These are phyloP conservation scores for Suhomyces emberorum DNA, from an alignment of 805 yeast genomes.

Conservation along the genomic window DNA sequence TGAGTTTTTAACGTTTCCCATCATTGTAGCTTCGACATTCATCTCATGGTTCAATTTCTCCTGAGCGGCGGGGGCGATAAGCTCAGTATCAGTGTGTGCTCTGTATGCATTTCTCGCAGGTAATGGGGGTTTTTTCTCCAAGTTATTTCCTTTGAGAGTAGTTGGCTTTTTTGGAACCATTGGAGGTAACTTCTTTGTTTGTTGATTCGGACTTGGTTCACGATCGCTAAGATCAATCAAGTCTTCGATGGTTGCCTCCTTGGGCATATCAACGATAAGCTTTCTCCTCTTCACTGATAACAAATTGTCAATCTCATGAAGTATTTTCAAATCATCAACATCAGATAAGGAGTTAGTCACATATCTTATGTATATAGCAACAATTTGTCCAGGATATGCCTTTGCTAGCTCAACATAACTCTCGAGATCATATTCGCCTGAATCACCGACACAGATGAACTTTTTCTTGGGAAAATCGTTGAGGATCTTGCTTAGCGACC, in stretches of 20 bases:
- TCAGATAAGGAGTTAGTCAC: slow-evolving; percentile 69
- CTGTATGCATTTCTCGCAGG: slow-evolving; percentile 19
- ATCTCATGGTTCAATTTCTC: slow-evolving; percentile 2
- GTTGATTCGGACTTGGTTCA: not conserved
- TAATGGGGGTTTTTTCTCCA: slow-evolving; percentile 31
- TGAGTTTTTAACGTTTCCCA: no score
- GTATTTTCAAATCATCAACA: slow-evolving; percentile 37
- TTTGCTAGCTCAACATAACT: slow-evolving; percentile 75
- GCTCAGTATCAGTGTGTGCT: slow-evolving; percentile 6
- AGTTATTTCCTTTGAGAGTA: slow-evolving; percentile 30
- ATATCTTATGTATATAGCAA: slow-evolving; percentile 78
- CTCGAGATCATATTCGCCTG: slow-evolving; percentile 93
- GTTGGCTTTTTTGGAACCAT: slow-evolving; percentile 49
- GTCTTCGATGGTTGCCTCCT: slow-evolving; percentile 7
- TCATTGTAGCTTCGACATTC: no score
- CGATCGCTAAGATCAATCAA: slow-evolving; percentile 26
- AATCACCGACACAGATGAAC: slow-evolving; percentile 87
- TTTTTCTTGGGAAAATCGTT: slow-evolving; percentile 72
- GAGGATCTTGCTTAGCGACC: slow-evolving; percentile 58
- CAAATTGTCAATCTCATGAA: slow-evolving; percentile 27
- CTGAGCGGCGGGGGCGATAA: not conserved
- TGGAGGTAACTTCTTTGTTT: slow-evolving; percentile 18
- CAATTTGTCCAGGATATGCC: slow-evolving; percentile 56
- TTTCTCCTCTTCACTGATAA: slow-evolving; percentile 10
- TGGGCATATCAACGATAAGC: not conserved